A percentile compares a stretch with the other conserved stretches of the same genome.
Evolutionary conservation across 148 eudicot species (phyloP).

Genomic region (Rhododendron griersonianum): DNA sequence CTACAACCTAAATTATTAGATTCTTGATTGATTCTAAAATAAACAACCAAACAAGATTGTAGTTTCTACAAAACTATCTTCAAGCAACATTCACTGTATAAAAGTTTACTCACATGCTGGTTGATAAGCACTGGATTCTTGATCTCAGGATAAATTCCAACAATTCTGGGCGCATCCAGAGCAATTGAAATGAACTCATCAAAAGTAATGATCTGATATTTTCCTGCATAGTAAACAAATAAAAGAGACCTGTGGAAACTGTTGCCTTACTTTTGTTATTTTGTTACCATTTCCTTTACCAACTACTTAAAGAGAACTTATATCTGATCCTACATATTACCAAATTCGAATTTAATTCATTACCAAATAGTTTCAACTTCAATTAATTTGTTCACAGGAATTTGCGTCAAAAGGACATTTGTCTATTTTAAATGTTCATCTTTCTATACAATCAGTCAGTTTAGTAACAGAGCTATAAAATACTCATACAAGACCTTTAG

Average conservation of each 20-base stretch:
- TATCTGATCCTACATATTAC: not conserved
- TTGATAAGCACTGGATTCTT: constrained; percentile 82
- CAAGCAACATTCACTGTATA: not conserved
- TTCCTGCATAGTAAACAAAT: constrained; percentile 48
- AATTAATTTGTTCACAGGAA: not conserved
- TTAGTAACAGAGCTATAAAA: no score
- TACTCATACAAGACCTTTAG: no score
- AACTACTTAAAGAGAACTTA: not conserved
- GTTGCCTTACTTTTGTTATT: not conserved
- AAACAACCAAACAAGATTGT: not conserved
- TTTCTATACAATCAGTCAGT: no score
- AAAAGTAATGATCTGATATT: constrained; percentile 77
- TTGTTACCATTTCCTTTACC: not conserved
- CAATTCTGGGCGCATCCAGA: constrained; percentile 77
- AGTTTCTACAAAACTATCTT: not conserved
- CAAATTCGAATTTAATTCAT: not conserved
- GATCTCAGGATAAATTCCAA: constrained; percentile 97
- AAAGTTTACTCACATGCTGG: constrained; percentile 57
- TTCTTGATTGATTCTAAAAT: not conserved
- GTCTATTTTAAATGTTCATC: no score
- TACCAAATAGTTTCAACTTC: not conserved
- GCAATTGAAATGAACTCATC: constrained; percentile 91
- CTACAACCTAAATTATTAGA: not conserved
- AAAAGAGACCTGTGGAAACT: not conserved
- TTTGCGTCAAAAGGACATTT: not conserved